Conservation (phyloP, 768 basidiomycete genomes). For the Cystofilobasidium bisporidii region DNA sequence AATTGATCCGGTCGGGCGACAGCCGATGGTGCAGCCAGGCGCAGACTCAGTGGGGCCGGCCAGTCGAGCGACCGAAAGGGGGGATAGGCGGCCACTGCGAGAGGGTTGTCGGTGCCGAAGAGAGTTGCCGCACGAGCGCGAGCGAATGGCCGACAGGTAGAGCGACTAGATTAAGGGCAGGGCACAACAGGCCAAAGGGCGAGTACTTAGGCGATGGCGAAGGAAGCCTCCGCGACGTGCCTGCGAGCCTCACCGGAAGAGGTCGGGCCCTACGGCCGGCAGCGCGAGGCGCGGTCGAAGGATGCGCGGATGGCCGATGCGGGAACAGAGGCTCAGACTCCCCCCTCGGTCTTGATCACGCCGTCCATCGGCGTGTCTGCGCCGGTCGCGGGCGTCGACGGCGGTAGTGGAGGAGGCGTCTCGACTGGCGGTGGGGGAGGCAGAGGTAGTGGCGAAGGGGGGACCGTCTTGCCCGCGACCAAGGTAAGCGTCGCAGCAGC, state of each 20-base stretch:
- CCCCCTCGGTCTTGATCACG: conserved; percentile 1
- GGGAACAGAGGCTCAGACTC: not conserved
- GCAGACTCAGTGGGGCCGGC: too few relatives aligned
- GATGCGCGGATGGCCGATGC: not conserved
- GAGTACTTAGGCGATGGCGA: too few relatives aligned
- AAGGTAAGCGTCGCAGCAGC: not conserved
- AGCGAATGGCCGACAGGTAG: too few relatives aligned
- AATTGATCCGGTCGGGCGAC: too few relatives aligned
- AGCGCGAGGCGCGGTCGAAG: not conserved
- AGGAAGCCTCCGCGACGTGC: not conserved
- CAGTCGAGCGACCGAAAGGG: not conserved
- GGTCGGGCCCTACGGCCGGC: too few relatives aligned
- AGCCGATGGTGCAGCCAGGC: too few relatives aligned
- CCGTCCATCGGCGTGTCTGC: not conserved
- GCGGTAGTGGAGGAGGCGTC: not conserved
- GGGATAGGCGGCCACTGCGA: not conserved
- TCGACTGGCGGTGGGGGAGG: not conserved
- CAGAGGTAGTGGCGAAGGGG: not conserved
- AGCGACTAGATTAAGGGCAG: too few relatives aligned
- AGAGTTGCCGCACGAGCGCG: not conserved
- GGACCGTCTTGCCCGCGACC: not conserved
- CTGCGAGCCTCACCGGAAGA: too few relatives aligned
- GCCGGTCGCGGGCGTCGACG: not conserved
- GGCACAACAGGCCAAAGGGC: too few relatives aligned
- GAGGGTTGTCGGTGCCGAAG: not conserved